These are phyloP conservation scores for Phtheirospermum japonicum DNA, from an alignment of 257 asterid species.

Conservation along the genomic window DNA sequence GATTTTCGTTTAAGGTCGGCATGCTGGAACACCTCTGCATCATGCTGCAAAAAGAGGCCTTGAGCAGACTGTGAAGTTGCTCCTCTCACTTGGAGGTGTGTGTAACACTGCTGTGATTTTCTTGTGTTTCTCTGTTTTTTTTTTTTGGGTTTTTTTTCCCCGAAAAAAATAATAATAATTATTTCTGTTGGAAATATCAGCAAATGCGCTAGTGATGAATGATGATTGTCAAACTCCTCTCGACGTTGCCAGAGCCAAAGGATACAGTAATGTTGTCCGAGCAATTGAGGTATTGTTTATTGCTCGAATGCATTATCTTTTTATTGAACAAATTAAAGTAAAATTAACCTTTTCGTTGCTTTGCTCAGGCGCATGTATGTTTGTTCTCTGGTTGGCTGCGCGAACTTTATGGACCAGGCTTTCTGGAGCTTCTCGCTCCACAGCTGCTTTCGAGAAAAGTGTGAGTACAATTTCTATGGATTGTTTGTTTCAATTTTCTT, in stretches of 20 bases:
- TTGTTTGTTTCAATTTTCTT: slow-evolving; percentile 12
- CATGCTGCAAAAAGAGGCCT: slow-evolving; percentile 98
- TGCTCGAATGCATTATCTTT: slow-evolving; percentile 1
- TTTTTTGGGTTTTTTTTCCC: no score
- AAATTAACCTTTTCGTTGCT: background rate
- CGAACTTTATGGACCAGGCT: slow-evolving; percentile 85
- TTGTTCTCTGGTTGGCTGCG: slow-evolving; percentile 90
- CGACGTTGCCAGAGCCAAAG: slow-evolving; percentile 89
- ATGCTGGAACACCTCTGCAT: slow-evolving; percentile 93
- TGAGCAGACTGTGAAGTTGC: slow-evolving; percentile 82
- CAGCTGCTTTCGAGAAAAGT: slow-evolving; percentile 82
- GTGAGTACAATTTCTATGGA: slow-evolving; percentile 47
- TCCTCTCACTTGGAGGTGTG: slow-evolving; percentile 87
- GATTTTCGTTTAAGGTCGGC: slow-evolving; percentile 55
- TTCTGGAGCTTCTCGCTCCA: slow-evolving; percentile 79
- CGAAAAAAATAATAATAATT: slow-evolving; percentile 7
- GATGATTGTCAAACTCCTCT: slow-evolving; percentile 93
- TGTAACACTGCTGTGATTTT: slow-evolving; percentile 7
- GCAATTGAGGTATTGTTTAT: slow-evolving; percentile 70
- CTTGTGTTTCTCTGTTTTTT: slow-evolving; percentile 2
- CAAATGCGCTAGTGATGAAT: slow-evolving; percentile 80
- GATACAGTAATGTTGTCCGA: slow-evolving; percentile 74
- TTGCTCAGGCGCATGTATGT: slow-evolving; percentile 61
- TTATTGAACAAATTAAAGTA: background rate
- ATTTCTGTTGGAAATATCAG: slow-evolving; percentile 41